Evolutionary conservation across 2,329 filamentous ascomycete species (phyloP).

Genomic region (Madurella fahalii): DNA sequence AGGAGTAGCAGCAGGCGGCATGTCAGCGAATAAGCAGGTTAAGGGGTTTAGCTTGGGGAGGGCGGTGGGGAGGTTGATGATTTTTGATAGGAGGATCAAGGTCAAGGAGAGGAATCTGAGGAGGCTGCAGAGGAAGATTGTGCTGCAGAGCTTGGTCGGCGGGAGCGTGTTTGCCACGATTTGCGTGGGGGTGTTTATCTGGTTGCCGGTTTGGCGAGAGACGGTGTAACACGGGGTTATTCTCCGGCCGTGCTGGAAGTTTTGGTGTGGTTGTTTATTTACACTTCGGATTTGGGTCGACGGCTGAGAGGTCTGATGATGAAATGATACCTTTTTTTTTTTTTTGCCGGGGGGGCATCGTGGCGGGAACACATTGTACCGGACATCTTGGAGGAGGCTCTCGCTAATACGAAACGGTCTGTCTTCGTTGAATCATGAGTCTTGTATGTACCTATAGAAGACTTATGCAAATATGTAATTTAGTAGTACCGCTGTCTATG

Average conservation of each 20-base stretch:
- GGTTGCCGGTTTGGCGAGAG: conserved; percentile 42
- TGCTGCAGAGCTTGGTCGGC: conserved; percentile 38
- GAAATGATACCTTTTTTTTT: no score
- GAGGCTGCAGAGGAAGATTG: conserved; percentile 42
- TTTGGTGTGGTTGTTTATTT: neutral
- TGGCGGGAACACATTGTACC: no score
- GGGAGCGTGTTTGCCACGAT: conserved; percentile 36
- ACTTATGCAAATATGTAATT: no score
- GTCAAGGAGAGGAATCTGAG: conserved; percentile 43
- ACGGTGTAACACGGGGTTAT: conserved; percentile 23
- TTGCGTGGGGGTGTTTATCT: conserved; percentile 39
- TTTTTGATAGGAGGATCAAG: conserved; percentile 43
- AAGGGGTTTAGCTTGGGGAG: conserved; percentile 26
- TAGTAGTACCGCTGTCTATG: no score
- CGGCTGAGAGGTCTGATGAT: no score
- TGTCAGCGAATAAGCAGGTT: conserved; percentile 4
- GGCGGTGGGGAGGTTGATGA: conserved; percentile 39
- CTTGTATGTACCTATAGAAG: no score
- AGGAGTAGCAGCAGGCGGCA: neutral
- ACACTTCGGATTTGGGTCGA: no score
- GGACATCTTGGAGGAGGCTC: no score
- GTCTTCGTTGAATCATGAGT: no score
- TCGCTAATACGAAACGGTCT: no score
- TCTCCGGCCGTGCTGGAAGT: neutral
- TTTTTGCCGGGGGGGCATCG: no score